phyloP scores from a whole-genome alignment of 2,329 filamentous ascomycete genomes.

The Akanthomyces muscarius region DNA sequence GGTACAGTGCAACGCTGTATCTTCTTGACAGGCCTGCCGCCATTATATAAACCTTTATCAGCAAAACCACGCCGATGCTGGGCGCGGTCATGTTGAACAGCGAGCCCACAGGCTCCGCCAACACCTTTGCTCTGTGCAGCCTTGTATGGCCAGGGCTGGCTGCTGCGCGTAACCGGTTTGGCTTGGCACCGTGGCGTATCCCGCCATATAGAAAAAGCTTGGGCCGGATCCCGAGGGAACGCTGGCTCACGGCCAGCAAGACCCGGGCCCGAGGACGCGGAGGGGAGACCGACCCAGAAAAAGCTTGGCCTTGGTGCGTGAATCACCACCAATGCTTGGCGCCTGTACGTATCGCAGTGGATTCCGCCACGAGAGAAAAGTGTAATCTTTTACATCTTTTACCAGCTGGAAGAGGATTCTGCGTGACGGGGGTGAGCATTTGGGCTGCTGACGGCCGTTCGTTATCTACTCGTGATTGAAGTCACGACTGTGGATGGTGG shows the following conservation, averaged over 20 bases:
- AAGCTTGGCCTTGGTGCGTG: conserved; percentile 1
- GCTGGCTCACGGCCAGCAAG: neutral
- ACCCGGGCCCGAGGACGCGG: neutral
- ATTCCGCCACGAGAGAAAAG: neutral
- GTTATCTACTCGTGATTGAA: too few species aligned
- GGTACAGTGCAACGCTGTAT: neutral
- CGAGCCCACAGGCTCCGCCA: neutral
- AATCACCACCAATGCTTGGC: neutral
- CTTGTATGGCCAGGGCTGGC: neutral
- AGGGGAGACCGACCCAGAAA: neutral
- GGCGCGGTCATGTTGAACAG: neutral
- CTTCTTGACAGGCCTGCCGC: neutral
- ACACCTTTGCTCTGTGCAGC: neutral
- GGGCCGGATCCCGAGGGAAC: neutral
- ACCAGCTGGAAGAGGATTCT: too few species aligned
- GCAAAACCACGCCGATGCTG: neutral
- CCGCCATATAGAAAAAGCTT: neutral
- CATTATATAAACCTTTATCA: neutral
- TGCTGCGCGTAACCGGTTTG: neutral
- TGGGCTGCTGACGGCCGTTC: too few species aligned
- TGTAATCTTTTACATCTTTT: neutral
- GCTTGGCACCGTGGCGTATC: neutral
- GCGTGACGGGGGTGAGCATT: too few species aligned
- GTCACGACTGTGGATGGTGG: too few species aligned
- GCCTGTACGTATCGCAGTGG: neutral